Evolutionary conservation across 768 basidiomycete genomes (phyloP).

Genomic region (Rhodosporidiobolus odoratus): DNA sequence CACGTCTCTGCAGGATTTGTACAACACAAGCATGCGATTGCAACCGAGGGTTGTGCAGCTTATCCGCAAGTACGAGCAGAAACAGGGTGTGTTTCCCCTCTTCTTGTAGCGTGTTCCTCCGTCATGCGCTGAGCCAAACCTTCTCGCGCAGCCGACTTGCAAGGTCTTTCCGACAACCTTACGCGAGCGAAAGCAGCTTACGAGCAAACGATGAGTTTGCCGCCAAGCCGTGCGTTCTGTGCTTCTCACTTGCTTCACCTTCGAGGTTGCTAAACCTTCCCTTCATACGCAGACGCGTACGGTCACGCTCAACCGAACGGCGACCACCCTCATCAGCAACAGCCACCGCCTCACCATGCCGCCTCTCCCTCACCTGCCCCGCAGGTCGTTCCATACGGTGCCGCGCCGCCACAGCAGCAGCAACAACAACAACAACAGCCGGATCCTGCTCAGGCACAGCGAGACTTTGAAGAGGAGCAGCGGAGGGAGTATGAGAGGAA

Average conservation of each 20-base stretch:
- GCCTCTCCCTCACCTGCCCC: conserved; percentile 35
- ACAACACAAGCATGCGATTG: conserved; percentile 79
- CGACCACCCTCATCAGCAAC: conserved; percentile 43
- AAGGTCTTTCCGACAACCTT: conserved; percentile 91
- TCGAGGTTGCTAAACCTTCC: background rate
- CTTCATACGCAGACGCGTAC: conserved; percentile 46
- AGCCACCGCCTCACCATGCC: conserved; percentile 42
- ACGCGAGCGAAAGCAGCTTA: conserved; percentile 81
- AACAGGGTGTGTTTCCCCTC: conserved; percentile 55
- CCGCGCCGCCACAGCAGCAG: conserved; percentile 13
- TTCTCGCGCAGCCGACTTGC: conserved; percentile 67
- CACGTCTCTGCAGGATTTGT: conserved; percentile 62
- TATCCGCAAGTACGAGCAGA: conserved; percentile 95
- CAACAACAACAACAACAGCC: conserved; percentile 34
- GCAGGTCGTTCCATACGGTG: conserved; percentile 44
- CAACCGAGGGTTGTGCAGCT: conserved; percentile 92
- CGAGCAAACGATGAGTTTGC: conserved; percentile 86
- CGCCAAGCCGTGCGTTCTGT: conserved; percentile 53
- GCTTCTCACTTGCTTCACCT: background rate
- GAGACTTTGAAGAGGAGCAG: conserved; percentile 38
- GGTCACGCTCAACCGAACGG: conserved; percentile 39
- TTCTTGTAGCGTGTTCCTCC: background rate
- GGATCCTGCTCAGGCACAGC: conserved; percentile 39
- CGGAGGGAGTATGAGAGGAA: conserved; percentile 23
- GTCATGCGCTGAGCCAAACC: background rate